Conservation (phyloP, 2,329 filamentous ascomycete genomes). For the Fusarium oxysporum region DNA sequence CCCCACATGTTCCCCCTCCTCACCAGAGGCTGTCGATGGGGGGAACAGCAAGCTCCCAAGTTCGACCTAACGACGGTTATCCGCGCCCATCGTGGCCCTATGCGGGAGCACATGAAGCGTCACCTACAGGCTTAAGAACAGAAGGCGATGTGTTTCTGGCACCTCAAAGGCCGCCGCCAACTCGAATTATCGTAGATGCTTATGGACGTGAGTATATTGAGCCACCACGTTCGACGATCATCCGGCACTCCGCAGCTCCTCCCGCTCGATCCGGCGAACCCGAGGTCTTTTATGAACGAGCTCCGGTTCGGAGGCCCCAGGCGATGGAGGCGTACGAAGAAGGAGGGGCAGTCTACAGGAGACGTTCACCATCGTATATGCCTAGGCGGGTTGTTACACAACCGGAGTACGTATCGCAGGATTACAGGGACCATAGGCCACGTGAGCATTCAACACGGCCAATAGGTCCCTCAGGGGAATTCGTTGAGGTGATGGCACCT, state of each 20-base stretch:
- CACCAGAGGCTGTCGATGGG: slow-evolving; percentile 43
- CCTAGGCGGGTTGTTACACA: slow-evolving; percentile 71
- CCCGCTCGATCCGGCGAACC: slow-evolving; percentile 59
- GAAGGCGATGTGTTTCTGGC: slow-evolving; percentile 64
- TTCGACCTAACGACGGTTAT: slow-evolving; percentile 55
- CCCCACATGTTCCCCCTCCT: slow-evolving; percentile 53
- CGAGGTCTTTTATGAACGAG: slow-evolving; percentile 75
- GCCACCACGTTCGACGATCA: slow-evolving; percentile 58
- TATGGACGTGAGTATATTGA: slow-evolving; percentile 83
- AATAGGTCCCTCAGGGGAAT: slow-evolving; percentile 57
- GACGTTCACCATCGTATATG: slow-evolving; percentile 63
- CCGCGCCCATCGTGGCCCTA: slow-evolving; percentile 58
- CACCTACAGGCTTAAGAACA: slow-evolving; percentile 62
- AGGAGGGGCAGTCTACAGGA: slow-evolving; percentile 61
- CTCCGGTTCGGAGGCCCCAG: slow-evolving; percentile 63
- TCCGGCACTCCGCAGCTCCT: slow-evolving; percentile 65
- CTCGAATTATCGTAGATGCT: slow-evolving; percentile 83
- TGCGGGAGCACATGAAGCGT: slow-evolving; percentile 55
- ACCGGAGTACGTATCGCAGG: slow-evolving; percentile 66
- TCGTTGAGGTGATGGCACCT: slow-evolving; percentile 60
- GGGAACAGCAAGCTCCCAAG: slow-evolving; percentile 51
- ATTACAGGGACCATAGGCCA: slow-evolving; percentile 65
- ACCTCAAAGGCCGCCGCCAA: slow-evolving; percentile 63
- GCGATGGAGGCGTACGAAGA: slow-evolving; percentile 62
- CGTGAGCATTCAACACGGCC: slow-evolving; percentile 69